Conservation (phyloP, 495 filamentous ascomycete genomes). For the Lasiosphaeria hispida region DNA sequence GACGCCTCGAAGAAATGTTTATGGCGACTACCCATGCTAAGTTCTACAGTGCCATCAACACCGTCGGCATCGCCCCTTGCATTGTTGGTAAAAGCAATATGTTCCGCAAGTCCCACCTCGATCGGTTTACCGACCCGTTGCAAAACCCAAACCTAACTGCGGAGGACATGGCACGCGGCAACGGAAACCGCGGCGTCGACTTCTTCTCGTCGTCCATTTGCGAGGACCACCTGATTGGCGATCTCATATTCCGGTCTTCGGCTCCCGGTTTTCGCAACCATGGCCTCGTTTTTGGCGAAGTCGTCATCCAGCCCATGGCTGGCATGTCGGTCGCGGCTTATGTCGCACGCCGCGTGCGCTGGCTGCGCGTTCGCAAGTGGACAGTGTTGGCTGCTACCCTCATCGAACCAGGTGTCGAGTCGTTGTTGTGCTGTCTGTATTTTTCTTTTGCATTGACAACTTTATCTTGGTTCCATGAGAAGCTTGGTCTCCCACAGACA, state of each 20-base stretch:
- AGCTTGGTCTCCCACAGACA: conserved; percentile 56
- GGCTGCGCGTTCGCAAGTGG: conserved; percentile 92
- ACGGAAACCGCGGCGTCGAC: conserved; percentile 63
- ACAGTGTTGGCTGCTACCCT: conserved; percentile 85
- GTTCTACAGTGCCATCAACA: conserved; percentile 98
- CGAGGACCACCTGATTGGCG: conserved; percentile 95
- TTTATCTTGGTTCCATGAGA: conserved; percentile 57
- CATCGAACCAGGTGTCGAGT: conserved; percentile 93
- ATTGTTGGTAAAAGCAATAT: conserved; percentile 97
- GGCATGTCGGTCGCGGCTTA: conserved; percentile 78
- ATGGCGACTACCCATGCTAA: conserved; percentile 93
- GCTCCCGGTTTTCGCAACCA: conserved; percentile 70
- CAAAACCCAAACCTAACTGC: conserved; percentile 45
- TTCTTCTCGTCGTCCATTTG: conserved; percentile 96
- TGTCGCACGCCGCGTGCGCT: conserved; percentile 78
- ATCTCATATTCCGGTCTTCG: conserved; percentile 73
- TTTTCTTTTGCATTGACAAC: conserved; percentile 76
- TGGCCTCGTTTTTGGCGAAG: conserved; percentile 75
- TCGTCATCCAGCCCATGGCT: conserved; percentile 86
- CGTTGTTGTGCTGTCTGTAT: conserved; percentile 76
- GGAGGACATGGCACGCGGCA: conserved; percentile 42
- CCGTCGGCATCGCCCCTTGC: conserved; percentile 84
- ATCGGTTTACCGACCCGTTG: conserved; percentile 64
- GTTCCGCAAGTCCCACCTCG: conserved; percentile 90
- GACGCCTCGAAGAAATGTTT: conserved; percentile 89